Base-by-base conservation (phyloP, 306 rosid genomes). In the Canavalia ensiformis region DNA sequence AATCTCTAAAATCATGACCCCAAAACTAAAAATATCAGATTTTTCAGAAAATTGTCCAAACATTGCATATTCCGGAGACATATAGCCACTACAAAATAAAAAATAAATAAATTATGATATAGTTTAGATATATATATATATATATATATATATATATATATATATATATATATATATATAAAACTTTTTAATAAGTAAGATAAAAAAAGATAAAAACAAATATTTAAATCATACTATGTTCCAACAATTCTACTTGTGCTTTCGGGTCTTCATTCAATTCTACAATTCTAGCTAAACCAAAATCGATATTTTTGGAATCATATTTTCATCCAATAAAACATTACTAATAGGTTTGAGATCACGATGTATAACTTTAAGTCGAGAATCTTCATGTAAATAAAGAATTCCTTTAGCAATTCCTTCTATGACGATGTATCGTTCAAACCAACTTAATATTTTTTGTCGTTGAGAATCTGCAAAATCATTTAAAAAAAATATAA, bases 241-340 rank as follows among this genome's bases (percentile, higher is more conserved):
- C 90, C 93, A 37, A 77, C 90, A 2, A 90, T 42, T 64, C 34
- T 62, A 0, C 7, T 47, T 2, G 91, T 90, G 6, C 25, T 76
- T 8, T 59, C 88, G 8, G 49, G 1, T 45, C 52, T 47, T 9
- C 13, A 47, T 47, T 13, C 2, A 47, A 8, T 47, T 5, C 76
- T 30, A 86, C 58, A 6, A 86, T 76, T 67, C 76, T 88, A 3
- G 91, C 91, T 70, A 76, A 51, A 0, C 89, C 91, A 76, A 90
- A 90, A 51, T 90, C 89, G 87, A 77, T 4, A 87, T 84, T 49
- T 87, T 90, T 4, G 91, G 74, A 29, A 81, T 76, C 88, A 90
- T 72, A 13, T 79, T 35, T 0, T 6, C 18, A 30, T 85, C 92
- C 33, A 87, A 29, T 6, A 89, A 33, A 18, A 89, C n/a, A 42